These are phyloP conservation scores for Yamadazyma dendronema DNA, from an alignment of 1,139 yeast species.

Conservation along the genomic window DNA sequence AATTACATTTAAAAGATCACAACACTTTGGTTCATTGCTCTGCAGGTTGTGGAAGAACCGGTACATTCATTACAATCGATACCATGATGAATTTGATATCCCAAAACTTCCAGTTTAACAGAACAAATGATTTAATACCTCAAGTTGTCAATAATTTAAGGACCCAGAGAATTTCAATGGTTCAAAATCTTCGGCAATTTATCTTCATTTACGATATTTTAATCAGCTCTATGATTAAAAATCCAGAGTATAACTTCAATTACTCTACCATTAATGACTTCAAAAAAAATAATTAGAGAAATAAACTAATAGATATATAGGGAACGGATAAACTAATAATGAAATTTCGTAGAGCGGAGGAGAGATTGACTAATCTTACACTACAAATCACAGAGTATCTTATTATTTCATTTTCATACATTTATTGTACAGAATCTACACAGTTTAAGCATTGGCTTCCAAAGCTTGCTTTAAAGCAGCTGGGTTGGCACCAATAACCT, in stretches of 20 bases:
- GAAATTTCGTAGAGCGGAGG: no score
- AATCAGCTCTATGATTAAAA: slow-evolving; percentile 20
- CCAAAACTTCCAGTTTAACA: slow-evolving; percentile 11
- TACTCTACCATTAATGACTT: slow-evolving; percentile 5
- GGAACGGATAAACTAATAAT: background rate
- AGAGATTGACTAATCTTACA: no score
- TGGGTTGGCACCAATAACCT: slow-evolving; percentile 87
- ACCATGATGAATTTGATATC: slow-evolving; percentile 44
- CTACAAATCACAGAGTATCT: no score
- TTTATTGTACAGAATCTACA: slow-evolving; percentile 1
- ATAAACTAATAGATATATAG: slow-evolving; percentile 1
- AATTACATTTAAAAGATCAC: slow-evolving; percentile 15
- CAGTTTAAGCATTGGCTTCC: slow-evolving; percentile 51
- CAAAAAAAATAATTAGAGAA: slow-evolving; percentile 3
- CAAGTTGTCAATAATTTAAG: slow-evolving; percentile 60
- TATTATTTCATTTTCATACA: no score
- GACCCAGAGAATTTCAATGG: slow-evolving; percentile 78
- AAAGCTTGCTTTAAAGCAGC: slow-evolving; percentile 73
- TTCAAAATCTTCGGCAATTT: slow-evolving; percentile 74
- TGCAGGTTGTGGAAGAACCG: slow-evolving; percentile 93
- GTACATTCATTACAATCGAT: slow-evolving; percentile 79
- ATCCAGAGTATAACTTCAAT: background rate
- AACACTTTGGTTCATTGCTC: slow-evolving; percentile 79
- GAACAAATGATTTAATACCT: slow-evolving; percentile 36
- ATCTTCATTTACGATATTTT: slow-evolving; percentile 63